Percentiles rank a stretch among this genome's conserved stretches.
These are phyloP conservation scores for Exsudoporus frostii DNA, from an alignment of 768 basidiomycete genomes.

Conservation along the genomic window DNA sequence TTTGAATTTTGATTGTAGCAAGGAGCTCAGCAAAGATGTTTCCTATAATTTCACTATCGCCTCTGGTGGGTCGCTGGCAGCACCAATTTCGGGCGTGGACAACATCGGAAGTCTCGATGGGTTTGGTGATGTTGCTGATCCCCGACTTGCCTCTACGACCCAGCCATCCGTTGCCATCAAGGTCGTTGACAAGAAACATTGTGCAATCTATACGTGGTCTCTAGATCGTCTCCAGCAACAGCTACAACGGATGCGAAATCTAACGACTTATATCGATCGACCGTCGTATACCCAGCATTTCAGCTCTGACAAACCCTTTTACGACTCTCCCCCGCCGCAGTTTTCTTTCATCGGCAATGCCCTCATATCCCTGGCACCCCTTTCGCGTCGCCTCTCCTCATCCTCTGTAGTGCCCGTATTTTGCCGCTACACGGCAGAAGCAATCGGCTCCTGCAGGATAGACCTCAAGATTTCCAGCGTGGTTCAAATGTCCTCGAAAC, in stretches of 20 bases:
- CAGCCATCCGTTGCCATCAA: slow-evolving; percentile 89
- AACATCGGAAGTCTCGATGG: slow-evolving; percentile 84
- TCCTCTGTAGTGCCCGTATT: slow-evolving; percentile 83
- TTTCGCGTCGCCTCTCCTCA: slow-evolving; percentile 73
- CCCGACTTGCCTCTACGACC: slow-evolving; percentile 63
- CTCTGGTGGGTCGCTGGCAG: slow-evolving; percentile 75
- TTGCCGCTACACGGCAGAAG: slow-evolving; percentile 91
- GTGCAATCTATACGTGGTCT: slow-evolving; percentile 90
- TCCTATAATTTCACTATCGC: slow-evolving; percentile 91
- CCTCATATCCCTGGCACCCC: slow-evolving; percentile 73
- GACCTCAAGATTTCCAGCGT: slow-evolving; percentile 79
- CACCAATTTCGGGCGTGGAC: slow-evolving; percentile 80
- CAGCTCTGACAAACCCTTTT: slow-evolving; percentile 90
- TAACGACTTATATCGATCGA: slow-evolving; percentile 84
- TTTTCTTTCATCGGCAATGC: slow-evolving; percentile 94
- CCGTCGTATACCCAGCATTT: slow-evolving; percentile 95
- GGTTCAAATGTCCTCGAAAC: slow-evolving; percentile 51
- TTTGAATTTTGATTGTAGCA: slow-evolving; percentile 43
- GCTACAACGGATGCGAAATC: slow-evolving; percentile 88
- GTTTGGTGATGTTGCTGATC: slow-evolving; percentile 91
- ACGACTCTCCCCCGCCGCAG: slow-evolving; percentile 79
- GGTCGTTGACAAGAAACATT: slow-evolving; percentile 84
- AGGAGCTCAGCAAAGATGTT: slow-evolving; percentile 82
- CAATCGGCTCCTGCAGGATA: slow-evolving; percentile 91
- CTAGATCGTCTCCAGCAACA: slow-evolving; percentile 85